phyloP scores from a whole-genome alignment of 768 basidiomycete species.

The Suillus clintonianus region DNA sequence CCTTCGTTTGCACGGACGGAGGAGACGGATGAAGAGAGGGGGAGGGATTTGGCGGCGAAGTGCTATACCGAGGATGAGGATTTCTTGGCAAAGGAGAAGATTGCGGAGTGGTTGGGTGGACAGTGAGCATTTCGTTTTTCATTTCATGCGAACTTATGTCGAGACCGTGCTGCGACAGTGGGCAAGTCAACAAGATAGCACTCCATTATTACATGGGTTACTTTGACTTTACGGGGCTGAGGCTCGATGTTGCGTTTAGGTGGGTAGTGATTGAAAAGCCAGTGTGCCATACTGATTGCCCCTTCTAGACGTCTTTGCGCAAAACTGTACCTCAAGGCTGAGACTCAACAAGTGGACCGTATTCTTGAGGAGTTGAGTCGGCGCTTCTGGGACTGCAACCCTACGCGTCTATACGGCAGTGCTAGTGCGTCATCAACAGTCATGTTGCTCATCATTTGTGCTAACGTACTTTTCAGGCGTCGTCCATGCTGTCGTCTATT shows the following conservation, averaged over 20 bases:
- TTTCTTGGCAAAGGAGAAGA: slow-evolving; percentile 85
- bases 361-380: slow-evolving; percentile 91
- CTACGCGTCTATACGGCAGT: slow-evolving; percentile 75
- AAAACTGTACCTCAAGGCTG: slow-evolving; percentile 91
- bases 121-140: slow-evolving; percentile 58
- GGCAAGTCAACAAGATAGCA: slow-evolving; percentile 71
- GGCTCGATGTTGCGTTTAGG: slow-evolving; percentile 92
- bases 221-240: slow-evolving; percentile 83
- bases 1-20: slow-evolving; percentile 42
- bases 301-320: slow-evolving; percentile 74
- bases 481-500: slow-evolving; percentile 94
- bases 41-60: slow-evolving; percentile 69
- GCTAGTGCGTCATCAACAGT: slow-evolving; percentile 64
- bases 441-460: not conserved
- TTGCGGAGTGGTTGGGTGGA: slow-evolving; percentile 95
- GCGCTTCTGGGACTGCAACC: slow-evolving; percentile 92
- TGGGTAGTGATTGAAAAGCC: slow-evolving; percentile 28
- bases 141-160: slow-evolving; percentile 4
- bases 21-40: slow-evolving; percentile 64
- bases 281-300: not conserved
- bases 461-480: slow-evolving; percentile 54
- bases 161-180: slow-evolving; percentile 44
- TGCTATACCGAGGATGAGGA: slow-evolving; percentile 88
- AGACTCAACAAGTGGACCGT: slow-evolving; percentile 97
- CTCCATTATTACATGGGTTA: slow-evolving; percentile 81